Conservation (phyloP, 331 rosid genomes). For the Saraca asoca region DNA sequence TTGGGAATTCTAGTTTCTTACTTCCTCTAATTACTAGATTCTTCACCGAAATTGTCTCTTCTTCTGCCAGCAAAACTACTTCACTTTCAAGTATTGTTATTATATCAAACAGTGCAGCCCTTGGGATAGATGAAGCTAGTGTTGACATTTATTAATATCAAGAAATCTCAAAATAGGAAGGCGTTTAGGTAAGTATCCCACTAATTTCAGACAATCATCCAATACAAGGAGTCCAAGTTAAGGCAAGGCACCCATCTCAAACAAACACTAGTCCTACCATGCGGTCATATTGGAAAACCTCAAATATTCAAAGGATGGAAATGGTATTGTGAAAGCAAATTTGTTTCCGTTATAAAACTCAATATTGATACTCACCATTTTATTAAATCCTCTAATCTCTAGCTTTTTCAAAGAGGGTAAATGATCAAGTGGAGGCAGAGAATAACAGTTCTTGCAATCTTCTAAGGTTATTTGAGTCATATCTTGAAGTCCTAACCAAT, state of each 20-base stretch:
- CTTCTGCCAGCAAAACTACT: too few relatives aligned
- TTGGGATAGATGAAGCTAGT: too few relatives aligned
- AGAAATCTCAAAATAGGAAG: too few relatives aligned
- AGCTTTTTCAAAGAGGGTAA: background rate
- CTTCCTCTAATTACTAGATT: too few relatives aligned
- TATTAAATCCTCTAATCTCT: background rate
- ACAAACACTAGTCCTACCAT: background rate
- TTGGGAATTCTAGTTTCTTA: too few relatives aligned
- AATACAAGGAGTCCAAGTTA: background rate
- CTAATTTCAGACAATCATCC: background rate
- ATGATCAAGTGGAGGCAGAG: conserved; percentile 4
- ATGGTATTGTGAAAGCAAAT: background rate
- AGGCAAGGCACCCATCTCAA: background rate
- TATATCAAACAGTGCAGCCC: too few relatives aligned
- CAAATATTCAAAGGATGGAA: background rate
- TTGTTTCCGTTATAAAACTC: background rate
- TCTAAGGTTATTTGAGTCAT: background rate
- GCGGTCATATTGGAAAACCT: background rate
- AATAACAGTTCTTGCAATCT: background rate
- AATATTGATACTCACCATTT: background rate
- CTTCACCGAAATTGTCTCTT: too few relatives aligned
- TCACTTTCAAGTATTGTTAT: too few relatives aligned
- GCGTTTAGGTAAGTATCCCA: too few relatives aligned
- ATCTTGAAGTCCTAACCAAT: background rate
- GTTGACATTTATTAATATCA: too few relatives aligned